These are phyloP conservation scores for Ophiocordyceps camponoti-saundersi DNA, from an alignment of 2,329 filamentous ascomycete genomes.

Conservation along the genomic window DNA sequence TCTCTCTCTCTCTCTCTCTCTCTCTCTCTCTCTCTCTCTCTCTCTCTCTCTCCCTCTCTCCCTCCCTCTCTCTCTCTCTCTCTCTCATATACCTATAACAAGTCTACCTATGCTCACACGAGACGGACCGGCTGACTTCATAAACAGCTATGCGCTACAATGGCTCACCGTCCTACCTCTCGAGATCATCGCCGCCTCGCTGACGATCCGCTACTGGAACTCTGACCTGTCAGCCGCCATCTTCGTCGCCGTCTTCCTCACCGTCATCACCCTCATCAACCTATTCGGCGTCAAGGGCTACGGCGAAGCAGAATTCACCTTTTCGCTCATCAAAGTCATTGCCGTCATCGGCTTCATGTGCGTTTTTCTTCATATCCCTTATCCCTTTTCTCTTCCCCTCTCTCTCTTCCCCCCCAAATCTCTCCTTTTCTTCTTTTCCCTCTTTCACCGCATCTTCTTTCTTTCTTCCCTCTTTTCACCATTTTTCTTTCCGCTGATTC, in stretches of 20 bases:
- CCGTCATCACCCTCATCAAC: constrained; percentile 65
- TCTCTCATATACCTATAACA: too few relatives aligned
- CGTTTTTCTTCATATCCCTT: constrained; percentile 12
- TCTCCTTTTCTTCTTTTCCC: not conserved
- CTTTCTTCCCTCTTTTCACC: not conserved
- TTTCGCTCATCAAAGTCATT: constrained; percentile 70
- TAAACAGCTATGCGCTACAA: constrained; percentile 58
- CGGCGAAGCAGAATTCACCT: constrained; percentile 78
- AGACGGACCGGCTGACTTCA: not conserved
- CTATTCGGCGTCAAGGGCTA: constrained; percentile 78
- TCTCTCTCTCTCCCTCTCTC: not conserved
- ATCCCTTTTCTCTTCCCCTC: not conserved
- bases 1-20: not conserved
- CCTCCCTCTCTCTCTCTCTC: too few relatives aligned
- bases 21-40: too few relatives aligned
- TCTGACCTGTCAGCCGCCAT: constrained; percentile 46
- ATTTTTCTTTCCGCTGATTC: not conserved
- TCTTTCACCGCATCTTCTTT: not conserved
- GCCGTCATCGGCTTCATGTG: constrained; percentile 81
- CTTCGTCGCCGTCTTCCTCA: constrained; percentile 70
- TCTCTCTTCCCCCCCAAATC: not conserved
- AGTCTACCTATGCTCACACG: too few relatives aligned
- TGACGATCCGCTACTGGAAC: constrained; percentile 74
- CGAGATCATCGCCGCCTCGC: constrained; percentile 73
- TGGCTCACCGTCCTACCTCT: constrained; percentile 74